Base-by-base conservation (phyloP, 352 stramenopile species). In the Phytophthora kernoviae region DNA sequence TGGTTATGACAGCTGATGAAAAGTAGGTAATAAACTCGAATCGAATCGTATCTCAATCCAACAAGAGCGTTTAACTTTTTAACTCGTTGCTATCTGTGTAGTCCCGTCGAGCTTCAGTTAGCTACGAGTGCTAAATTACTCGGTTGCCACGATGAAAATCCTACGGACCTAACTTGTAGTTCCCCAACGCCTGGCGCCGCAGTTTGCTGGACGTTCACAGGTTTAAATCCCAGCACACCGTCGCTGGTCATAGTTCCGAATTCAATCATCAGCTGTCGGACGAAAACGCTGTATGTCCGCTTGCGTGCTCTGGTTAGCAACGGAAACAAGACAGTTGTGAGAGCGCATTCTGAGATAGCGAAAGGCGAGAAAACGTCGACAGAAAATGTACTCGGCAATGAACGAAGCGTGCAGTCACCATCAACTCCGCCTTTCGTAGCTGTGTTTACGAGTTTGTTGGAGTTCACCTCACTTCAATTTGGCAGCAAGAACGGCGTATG, bases 121-220 rank as follows among this genome's bases (percentile, higher is more conserved):
- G 74, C 76, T 17, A 79, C 74, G 2, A 89, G 54, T 17, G 66
- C 77, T 21, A 85, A 78, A 43, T 34, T 84, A 2, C 65, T 87
- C 9, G 56, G 81, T 10, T 65, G 54, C 12, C 76, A 86, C 33
- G 47, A 52, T 3, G 64, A 75, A 45, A 68, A 34, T 2, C 65
- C 62, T 18, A 54, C 48, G 9, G 71, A 62, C 55, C 5, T 75
- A n/a, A n/a, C n/a, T n/a, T n/a, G n/a, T n/a, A n/a, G n/a, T n/a
- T n/a, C n/a, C n/a, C n/a, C n/a, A n/a, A n/a, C n/a, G n/a, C n/a
- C n/a, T 20, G 53, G 64, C 14, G 58, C 65, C 34, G 77, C 78
- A 21, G 70, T 70, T 17, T 57, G 75, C 14, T 89, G 76, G 79
- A 79, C 70, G 1, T 84, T 84, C 17, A 65, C 63, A 1, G 64